Conservation (phyloP, 192 early-diverging fungal species). For the Paraglomus brasilianum region DNA sequence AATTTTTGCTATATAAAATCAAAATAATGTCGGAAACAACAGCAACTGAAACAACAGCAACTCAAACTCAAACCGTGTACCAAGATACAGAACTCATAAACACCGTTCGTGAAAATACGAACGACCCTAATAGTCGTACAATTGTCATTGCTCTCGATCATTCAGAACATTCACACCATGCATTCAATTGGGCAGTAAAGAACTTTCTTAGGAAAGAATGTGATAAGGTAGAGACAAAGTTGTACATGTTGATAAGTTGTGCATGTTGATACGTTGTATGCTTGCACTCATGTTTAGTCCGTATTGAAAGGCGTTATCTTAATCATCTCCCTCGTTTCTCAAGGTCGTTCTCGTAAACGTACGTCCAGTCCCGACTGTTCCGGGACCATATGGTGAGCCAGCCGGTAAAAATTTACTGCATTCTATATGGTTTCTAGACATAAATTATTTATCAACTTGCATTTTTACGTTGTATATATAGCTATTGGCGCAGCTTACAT, state of each 20-base stretch:
- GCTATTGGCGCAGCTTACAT: constrained; percentile 29
- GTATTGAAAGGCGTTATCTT: background rate
- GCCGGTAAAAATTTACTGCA: background rate
- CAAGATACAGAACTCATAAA: background rate
- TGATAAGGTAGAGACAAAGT: constrained; percentile 30
- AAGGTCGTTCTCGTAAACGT: constrained; percentile 44
- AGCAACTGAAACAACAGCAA: background rate
- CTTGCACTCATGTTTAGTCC: background rate
- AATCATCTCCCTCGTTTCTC: background rate
- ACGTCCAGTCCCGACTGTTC: constrained; percentile 35
- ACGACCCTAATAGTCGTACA: constrained; percentile 29
- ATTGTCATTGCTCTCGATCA: constrained; percentile 37
- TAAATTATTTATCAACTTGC: constrained; percentile 28
- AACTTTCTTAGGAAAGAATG: constrained; percentile 38
- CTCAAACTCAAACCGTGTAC: background rate
- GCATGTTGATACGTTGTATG: background rate
- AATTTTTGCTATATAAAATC: too few species aligned
- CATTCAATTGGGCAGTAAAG: constrained; percentile 42
- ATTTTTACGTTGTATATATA: background rate
- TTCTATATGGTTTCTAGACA: background rate
- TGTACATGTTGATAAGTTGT: background rate
- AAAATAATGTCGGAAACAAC: background rate
- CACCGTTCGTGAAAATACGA: background rate
- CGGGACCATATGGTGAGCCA: constrained; percentile 33
- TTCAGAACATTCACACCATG: constrained; percentile 32